Base-by-base conservation (phyloP, 2,329 filamentous ascomycete species). In the Apiospora sp. region DNA sequence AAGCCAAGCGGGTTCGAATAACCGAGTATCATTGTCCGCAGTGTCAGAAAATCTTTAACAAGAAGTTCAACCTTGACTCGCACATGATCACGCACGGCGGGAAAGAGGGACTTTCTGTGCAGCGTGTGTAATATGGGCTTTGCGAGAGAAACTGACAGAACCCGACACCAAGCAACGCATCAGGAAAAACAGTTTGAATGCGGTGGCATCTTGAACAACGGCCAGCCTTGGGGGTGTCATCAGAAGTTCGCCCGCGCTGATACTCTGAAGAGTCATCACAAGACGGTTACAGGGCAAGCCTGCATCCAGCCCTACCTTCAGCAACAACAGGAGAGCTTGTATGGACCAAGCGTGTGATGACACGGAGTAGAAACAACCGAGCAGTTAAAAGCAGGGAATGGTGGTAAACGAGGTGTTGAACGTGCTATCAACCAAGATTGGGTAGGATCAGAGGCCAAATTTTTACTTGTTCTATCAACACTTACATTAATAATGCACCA, bases 241-340 rank as follows among this genome's bases (percentile, higher is more conserved):
- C 37, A 61, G 54, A 61, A 37, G 30, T 61, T 61, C 30, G 54
- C 54, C 30, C 54, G 54, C 19, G 54, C 30, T n/a, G 54, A 61
- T 37, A 61, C 54, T 10, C 8, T 61, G 7, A 37, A 61, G 19
- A 61, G 4, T 19, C 54, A 61, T 30, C 54, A 61, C 54, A 61
- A 37, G 1, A n/a, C 30, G 30, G 30, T 12, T 2, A 8, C 30
- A 1, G 54, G 54, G 16, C 16, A 37, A 6, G 54, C 19, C 30
- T 37, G 54, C 19, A 61, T 61, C 30, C 54, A 61, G 19, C 30
- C 54, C 5, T 37, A 22, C 3, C 54, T 61, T 19, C 54, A 37
- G 12, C 54, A 37, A 19, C 54, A 61, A 34, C 54, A 61, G 16
- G 30, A 61, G 19, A n/a, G 1, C 16, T n/a, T 61, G 30, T 61